Base-by-base conservation (phyloP, 116 monocot genomes). In the Dioscorea cayenensis region DNA sequence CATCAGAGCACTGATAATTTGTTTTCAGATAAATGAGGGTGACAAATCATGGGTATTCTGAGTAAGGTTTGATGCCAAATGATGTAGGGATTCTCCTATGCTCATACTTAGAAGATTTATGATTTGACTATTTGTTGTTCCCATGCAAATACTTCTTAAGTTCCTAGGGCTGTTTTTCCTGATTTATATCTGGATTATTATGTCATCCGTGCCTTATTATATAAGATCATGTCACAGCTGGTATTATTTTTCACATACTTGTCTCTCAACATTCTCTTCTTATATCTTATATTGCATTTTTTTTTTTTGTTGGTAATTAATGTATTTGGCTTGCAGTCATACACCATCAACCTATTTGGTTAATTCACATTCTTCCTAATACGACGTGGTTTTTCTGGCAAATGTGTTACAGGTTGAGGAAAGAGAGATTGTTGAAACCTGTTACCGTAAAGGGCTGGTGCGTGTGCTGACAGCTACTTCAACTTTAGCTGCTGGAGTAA, bases 401-500 rank as follows among this genome's bases (percentile, higher is more conserved):
- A 18, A 66, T 63, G 28, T 35, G 64, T 74, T 55, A 59, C 71
- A 89, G 89, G 94, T 99, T 66, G 99, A 99, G 82, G 99, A 99
- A 77, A 83, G 99, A 65, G 99, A 99, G 71, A 87, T 99, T 73
- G 76, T 99, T 76, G 99, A 99, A 78, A 83, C 80, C 60, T 94
- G 94, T 71, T 99, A 94, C 63, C 86, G 99, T 37, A 99, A 85
- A 73, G 99, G 99, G 74, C 77, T 99, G 74, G 74, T 99, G 27
- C 89, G 87, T 78, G 94, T 99, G 37, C 76, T 99, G 83, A 91
- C 94, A 71, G 99, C 99, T 37, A 99, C 99, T 60, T 99, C 99
- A n/a, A 99, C 99, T 32, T 85, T 99, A 82, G 94, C 99, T 75
- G 94, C 99, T 72, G 99, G 99, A 38, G 99, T 99, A 71, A 99